phyloP scores from a whole-genome alignment of 257 asterid species.

The Scutellaria baicalensis region DNA sequence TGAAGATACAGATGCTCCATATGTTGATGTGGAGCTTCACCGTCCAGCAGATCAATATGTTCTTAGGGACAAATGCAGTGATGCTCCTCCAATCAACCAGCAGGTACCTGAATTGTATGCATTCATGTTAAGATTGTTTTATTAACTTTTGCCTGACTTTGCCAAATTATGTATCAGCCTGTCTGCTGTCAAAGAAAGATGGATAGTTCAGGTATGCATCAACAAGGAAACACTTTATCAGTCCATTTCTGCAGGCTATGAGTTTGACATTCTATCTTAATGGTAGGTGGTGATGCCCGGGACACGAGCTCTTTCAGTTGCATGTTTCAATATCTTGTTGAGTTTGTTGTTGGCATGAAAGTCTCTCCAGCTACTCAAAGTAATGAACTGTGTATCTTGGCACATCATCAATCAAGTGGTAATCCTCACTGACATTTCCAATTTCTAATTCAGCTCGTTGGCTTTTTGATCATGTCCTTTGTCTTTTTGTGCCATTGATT shows the following conservation, averaged over 20 bases:
- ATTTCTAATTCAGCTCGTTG: too few species aligned
- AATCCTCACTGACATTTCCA: conserved; percentile 17
- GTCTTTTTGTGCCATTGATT: background rate
- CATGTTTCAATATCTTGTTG: conserved; percentile 65
- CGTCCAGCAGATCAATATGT: conserved; percentile 11
- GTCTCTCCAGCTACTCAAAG: conserved; percentile 41
- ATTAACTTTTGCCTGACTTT: conserved; percentile 18
- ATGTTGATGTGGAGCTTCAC: conserved; percentile 18
- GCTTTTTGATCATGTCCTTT: too few species aligned
- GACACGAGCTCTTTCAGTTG: conserved; percentile 43
- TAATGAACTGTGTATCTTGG: conserved; percentile 38
- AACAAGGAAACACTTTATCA: background rate
- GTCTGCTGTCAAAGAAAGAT: conserved; percentile 51
- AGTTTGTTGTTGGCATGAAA: conserved; percentile 62
- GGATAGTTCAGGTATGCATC: conserved; percentile 47
- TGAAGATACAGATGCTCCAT: conserved; percentile 16
- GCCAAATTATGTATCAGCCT: conserved; percentile 45
- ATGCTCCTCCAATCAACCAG: conserved; percentile 20
- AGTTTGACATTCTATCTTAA: conserved; percentile 6
- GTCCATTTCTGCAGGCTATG: background rate
- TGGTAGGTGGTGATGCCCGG: conserved; percentile 37
- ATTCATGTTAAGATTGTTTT: conserved; percentile 2
- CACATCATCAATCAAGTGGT: conserved; percentile 75
- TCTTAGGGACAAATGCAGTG: conserved; percentile 13
- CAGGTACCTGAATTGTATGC: conserved; percentile 25